phyloP scores from a whole-genome alignment of 805 yeast species.

The Peterozyma xylosa region DNA sequence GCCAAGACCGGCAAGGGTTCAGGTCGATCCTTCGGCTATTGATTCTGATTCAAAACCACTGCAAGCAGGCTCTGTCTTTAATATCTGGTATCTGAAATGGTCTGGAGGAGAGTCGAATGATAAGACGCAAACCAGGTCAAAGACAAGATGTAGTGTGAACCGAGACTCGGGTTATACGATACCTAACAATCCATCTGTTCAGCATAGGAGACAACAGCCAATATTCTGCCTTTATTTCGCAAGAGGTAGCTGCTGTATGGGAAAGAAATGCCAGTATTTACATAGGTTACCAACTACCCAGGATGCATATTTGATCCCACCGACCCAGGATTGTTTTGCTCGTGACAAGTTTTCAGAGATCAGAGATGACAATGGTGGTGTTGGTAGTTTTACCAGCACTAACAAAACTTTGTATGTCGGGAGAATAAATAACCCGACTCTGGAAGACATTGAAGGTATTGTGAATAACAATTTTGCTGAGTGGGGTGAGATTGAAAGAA shows the following conservation, averaged over 20 bases:
- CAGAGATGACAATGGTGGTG: slow-evolving; percentile 91
- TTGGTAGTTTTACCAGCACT: slow-evolving; percentile 67
- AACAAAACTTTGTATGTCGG: slow-evolving; percentile 79
- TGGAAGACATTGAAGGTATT: slow-evolving; percentile 27
- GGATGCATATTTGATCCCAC: slow-evolving; percentile 44
- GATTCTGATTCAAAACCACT: slow-evolving; percentile 59
- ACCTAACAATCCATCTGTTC: slow-evolving; percentile 42
- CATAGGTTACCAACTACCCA: slow-evolving; percentile 66
- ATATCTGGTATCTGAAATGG: slow-evolving; percentile 88
- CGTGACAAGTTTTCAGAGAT: slow-evolving; percentile 77
- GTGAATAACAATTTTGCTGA: slow-evolving; percentile 51
- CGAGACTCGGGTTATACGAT: slow-evolving; percentile 70
- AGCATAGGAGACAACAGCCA: slow-evolving; percentile 19
- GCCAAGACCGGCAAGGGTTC: slow-evolving; percentile 59
- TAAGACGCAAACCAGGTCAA: slow-evolving; percentile 28
- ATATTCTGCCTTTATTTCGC: slow-evolving; percentile 79
- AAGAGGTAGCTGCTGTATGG: slow-evolving; percentile 79
- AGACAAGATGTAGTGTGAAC: slow-evolving; percentile 54
- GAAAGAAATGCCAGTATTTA: slow-evolving; percentile 64
- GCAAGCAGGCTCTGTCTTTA: slow-evolving; percentile 74
- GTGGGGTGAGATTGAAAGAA: slow-evolving; percentile 69
- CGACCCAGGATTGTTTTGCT: slow-evolving; percentile 86
- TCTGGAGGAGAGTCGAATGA: slow-evolving; percentile 63
- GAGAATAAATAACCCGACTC: slow-evolving; percentile 33
- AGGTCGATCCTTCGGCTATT: slow-evolving; percentile 55